Evolutionary conservation across 352 stramenopile genomes (phyloP).

Genomic region (Globisporangium canariense): DNA sequence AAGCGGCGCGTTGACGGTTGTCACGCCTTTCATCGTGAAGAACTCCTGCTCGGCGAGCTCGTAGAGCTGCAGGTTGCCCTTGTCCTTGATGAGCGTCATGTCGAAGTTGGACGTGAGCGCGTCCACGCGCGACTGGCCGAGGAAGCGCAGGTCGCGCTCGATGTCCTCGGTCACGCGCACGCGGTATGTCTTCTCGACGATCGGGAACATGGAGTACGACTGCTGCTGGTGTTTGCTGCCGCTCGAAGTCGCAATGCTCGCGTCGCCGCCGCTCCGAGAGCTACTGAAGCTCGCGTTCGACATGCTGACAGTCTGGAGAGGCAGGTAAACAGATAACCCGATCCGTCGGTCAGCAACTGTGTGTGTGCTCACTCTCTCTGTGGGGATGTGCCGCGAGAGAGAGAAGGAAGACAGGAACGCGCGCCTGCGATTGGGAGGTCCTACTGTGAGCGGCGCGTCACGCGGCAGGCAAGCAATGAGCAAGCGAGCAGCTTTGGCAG

Average conservation of each 20-base stretch:
- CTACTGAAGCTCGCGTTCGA: constrained; percentile 22
- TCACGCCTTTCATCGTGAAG: constrained; percentile 83
- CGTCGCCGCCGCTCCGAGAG: constrained; percentile 22
- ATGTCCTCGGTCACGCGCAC: constrained; percentile 77
- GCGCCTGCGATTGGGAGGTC: neutral
- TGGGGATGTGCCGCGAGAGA: neutral
- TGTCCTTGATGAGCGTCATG: constrained; percentile 79
- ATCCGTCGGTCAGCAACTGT: no score
- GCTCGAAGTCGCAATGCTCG: neutral
- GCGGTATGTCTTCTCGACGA: constrained; percentile 83
- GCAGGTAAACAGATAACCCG: neutral
- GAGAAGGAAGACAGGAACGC: neutral
- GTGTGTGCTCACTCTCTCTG: no score
- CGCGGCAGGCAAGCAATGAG: no score
- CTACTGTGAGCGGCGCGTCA: neutral
- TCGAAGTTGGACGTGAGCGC: constrained; percentile 76
- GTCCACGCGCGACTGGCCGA: constrained; percentile 78
- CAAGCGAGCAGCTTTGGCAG: neutral
- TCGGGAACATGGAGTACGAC: constrained; percentile 79
- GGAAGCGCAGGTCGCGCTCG: constrained; percentile 79
- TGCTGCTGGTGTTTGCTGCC: constrained; percentile 1
- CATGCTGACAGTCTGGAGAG: constrained; percentile 8
- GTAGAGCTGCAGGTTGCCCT: constrained; percentile 65
- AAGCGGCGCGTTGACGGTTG: constrained; percentile 64
- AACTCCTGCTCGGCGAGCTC: constrained; percentile 81